A percentile compares a stretch with the other conserved stretches of the same genome.
These are phyloP conservation scores for Gyrodon lividus DNA, from an alignment of 768 basidiomycete genomes.

Conservation along the genomic window DNA sequence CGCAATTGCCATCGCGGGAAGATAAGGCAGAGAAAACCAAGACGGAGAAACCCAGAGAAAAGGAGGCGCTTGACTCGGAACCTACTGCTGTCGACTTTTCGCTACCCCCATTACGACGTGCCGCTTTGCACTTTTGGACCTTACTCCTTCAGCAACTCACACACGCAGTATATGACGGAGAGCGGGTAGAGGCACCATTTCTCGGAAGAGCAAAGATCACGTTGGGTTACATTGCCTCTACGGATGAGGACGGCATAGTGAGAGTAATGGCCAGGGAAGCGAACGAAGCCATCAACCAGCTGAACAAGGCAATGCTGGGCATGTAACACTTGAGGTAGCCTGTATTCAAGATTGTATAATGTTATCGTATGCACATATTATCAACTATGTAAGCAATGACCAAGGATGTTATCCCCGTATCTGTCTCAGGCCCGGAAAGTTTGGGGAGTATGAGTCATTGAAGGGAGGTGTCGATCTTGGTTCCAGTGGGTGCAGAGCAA, in stretches of 20 bases:
- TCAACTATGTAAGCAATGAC: not conserved
- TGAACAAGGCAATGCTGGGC: slow-evolving; percentile 46
- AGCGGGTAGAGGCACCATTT: slow-evolving; percentile 20
- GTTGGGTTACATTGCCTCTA: slow-evolving; percentile 64
- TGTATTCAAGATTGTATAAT: not conserved
- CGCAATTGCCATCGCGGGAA: slow-evolving; percentile 15
- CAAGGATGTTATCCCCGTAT: slow-evolving; percentile 68
- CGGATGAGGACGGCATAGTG: slow-evolving; percentile 72
- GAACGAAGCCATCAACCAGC: slow-evolving; percentile 49
- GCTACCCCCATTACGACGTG: slow-evolving; percentile 79
- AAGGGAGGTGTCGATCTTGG: slow-evolving; percentile 62
- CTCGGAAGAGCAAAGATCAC: slow-evolving; percentile 56
- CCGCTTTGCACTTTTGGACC: slow-evolving; percentile 81
- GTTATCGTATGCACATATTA: not conserved
- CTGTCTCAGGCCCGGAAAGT: slow-evolving; percentile 79
- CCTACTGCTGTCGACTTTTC: slow-evolving; percentile 60
- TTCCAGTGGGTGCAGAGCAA: slow-evolving; percentile 31
- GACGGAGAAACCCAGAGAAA: slow-evolving; percentile 8
- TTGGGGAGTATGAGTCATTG: slow-evolving; percentile 80
- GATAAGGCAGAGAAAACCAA: slow-evolving; percentile 9
- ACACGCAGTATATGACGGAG: slow-evolving; percentile 46
- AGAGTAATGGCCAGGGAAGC: slow-evolving; percentile 77
- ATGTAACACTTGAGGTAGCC: slow-evolving; percentile 4
- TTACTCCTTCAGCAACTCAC: slow-evolving; percentile 63
- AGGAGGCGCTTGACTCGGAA: slow-evolving; percentile 45